These are phyloP conservation scores for Ogataea salicorniae DNA, from an alignment of 805 yeast species.

Conservation along the genomic window DNA sequence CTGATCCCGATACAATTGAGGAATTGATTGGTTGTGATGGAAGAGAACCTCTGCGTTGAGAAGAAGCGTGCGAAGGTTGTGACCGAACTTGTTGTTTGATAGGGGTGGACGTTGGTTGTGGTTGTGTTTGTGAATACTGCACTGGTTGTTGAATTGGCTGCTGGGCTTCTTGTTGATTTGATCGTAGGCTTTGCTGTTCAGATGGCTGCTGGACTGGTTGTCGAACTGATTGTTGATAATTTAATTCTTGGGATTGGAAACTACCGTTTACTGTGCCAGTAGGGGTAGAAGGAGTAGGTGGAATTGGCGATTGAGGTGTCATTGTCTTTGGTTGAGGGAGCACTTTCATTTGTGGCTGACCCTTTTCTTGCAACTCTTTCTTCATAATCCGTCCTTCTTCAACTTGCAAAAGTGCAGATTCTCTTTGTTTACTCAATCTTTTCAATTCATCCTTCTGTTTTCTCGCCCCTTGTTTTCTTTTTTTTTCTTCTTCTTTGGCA, in stretches of 20 bases:
- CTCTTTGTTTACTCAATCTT: constrained; percentile 22
- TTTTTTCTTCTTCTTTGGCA: constrained; percentile 18
- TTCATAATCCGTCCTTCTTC: constrained; percentile 1
- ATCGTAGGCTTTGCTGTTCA: too few relatives aligned
- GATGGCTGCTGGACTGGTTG: too few relatives aligned
- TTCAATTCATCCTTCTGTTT: constrained; percentile 22
- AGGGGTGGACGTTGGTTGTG: too few relatives aligned
- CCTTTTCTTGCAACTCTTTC: not conserved
- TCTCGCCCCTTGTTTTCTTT: constrained; percentile 18
- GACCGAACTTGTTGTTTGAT: too few relatives aligned
- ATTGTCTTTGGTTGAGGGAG: not conserved
- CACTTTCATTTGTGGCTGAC: not conserved
- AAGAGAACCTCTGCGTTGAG: too few relatives aligned
- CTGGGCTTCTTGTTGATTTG: too few relatives aligned
- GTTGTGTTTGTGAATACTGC: too few relatives aligned
- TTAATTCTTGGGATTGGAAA: constrained; percentile 1
- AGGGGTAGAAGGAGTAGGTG: not conserved
- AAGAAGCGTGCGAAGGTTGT: too few relatives aligned
- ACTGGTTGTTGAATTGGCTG: too few relatives aligned
- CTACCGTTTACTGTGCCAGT: too few relatives aligned
- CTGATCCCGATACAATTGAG: too few relatives aligned
- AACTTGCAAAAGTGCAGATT: constrained; percentile 17
- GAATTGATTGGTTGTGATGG: too few relatives aligned
- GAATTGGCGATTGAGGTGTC: constrained; percentile 1
- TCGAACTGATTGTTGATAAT: not conserved